Base-by-base conservation (phyloP, 2,329 filamentous ascomycete species). In the Pseudocercospora macadamiae region DNA sequence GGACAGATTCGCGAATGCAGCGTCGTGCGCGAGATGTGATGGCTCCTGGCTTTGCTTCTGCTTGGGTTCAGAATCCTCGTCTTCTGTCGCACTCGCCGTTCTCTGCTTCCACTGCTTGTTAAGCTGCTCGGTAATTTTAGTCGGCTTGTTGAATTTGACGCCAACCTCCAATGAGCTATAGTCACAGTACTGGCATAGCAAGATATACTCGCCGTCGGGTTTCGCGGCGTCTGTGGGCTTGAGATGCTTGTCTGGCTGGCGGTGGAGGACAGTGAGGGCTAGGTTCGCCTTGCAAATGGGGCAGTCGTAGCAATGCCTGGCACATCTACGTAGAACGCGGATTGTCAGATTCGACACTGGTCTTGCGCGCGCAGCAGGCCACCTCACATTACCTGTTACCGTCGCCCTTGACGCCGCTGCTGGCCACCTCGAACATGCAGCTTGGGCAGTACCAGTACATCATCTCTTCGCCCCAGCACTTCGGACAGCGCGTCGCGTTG, bases 381-480 rank as follows among this genome's bases (percentile, higher is more conserved):
- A 30, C 64, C 70, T 68, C 67, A 70, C 70, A 67, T 60, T 82
- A 96, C 91, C 92, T 87, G 76, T 96, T 97, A 42, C 93, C 93
- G 71, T 99, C 95, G 68, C 88, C 90, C 76, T 93, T 92, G 45
- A 97, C 86, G 70, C 91, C 92, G 71, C 91, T 96, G 74, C 90
- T 96, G 4, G 93, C 92, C 28, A 96, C 93, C 76, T 99, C 95
- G 70, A 99, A 97, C 57, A 99, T 78, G 73, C 95, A 99, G 73
- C 87, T 93, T 4, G 95, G 95, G 70, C 95, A 99, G 76, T 91
- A 99, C 82, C 92, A 97, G 54, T 91, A 95, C 48, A 96, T 87
- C 55, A 96, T 92, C 77, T 99, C 95, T 73, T 99, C 95, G 48
- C 88, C 85, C 54, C 96, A 90, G 71, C 95, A 99, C 77, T 92